These are phyloP conservation scores for Corymbia citriodora DNA, from an alignment of 441 rosid species.

Conservation along the genomic window DNA sequence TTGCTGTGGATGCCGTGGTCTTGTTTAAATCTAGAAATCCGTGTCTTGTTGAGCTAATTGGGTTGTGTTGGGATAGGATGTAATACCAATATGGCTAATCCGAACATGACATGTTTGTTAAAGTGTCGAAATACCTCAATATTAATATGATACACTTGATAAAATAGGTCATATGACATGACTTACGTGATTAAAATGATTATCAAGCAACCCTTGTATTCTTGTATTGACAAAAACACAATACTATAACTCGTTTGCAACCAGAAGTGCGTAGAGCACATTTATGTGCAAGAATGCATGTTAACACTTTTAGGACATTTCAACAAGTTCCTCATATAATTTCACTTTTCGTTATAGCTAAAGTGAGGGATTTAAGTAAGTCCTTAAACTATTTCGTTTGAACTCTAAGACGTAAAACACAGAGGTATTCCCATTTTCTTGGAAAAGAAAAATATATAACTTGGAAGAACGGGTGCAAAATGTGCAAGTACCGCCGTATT, in stretches of 20 bases:
- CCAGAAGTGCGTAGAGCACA: neutral
- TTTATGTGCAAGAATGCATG: neutral
- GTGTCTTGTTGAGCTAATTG: neutral
- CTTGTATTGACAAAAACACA: neutral
- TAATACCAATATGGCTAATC: neutral
- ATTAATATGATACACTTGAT: accelerated
- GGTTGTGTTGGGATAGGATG: neutral
- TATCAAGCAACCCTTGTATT: neutral
- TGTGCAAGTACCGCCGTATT: too few relatives aligned
- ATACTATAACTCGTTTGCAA: neutral
- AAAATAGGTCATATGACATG: accelerated
- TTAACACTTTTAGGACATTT: too few relatives aligned
- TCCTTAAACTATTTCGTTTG: too few relatives aligned
- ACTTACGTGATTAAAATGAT: neutral
- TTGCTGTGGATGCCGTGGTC: neutral
- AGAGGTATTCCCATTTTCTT: too few relatives aligned
- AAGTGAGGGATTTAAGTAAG: too few relatives aligned
- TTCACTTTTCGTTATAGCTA: too few relatives aligned
- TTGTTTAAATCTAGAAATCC: neutral
- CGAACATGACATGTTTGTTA: neutral
- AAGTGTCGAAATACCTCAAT: neutral
- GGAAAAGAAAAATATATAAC: too few relatives aligned
- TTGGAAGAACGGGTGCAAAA: too few relatives aligned
- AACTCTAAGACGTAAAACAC: too few relatives aligned
- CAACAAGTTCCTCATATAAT: too few relatives aligned